Evolutionary conservation across 2,329 filamentous ascomycete genomes (phyloP), one percentile per base, ranked within the genome.

Genomic region (Exophiala bonariae): DNA sequence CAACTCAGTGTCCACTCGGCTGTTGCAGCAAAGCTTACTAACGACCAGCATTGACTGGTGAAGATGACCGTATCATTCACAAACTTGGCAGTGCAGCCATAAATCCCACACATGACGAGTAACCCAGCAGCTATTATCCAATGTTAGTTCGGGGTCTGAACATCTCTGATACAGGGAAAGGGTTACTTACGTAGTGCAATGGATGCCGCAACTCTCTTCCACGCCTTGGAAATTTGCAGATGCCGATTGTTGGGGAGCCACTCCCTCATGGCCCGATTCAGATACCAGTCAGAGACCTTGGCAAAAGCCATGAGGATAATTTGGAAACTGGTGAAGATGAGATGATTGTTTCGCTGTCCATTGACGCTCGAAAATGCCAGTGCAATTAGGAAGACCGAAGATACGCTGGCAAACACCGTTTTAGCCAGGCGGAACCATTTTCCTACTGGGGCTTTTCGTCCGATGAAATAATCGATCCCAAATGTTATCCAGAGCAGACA

Each of bases 321-420:
- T 26, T 47, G 44, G 20, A 47, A 41, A 16, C 44, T 41, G 14
- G 44, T 41, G 18, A 41, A 41, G 19, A 41, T 47, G 30, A 47
- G 44, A 35, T 47, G 44, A 20, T 34, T 8, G 13, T 47, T 26
- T 9, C 35, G 44, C 11, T 47, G 18, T 14, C 11, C 19, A 16
- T 47, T 36, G n/a, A 35, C 37, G 18, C 31, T 26, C 11, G 23
- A 26, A 26, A 26, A 26, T 26, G 23, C 23, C 23, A 26, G 23
- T 11, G 23, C 23, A 11, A 26, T 26, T 6, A 26, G 23, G 11
- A 26, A 26, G 23, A 11, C 23, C 23, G 23, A 26, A 11, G 23
- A 26, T 26, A 26, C 28, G 44, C 37, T 26, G 16, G 44, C n/a
- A 11, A 26, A 10, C n/a, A 30, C 13, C 30, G 35, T 7, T n/a